A percentile compares a stretch with the other conserved stretches of the same genome.
phyloP scores from a whole-genome alignment of 2,329 filamentous ascomycete species.

The Stachybotrys echinatus region DNA sequence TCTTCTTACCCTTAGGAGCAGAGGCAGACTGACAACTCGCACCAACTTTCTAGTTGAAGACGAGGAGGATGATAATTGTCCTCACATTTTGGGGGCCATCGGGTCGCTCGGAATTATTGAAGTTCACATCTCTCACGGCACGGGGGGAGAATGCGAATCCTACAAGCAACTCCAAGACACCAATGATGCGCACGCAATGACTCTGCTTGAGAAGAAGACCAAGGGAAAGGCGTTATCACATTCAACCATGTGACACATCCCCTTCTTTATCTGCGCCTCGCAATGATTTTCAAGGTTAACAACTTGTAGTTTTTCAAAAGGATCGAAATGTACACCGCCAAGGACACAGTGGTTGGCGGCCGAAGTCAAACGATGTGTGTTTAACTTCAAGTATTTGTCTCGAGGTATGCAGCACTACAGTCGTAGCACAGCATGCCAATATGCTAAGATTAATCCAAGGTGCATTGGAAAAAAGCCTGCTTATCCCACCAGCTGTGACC shows the following conservation, averaged over 20 bases:
- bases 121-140: not conserved
- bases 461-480: too few species aligned
- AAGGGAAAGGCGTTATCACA: conserved; percentile 20
- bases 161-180: too few species aligned
- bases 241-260: conserved; percentile 9
- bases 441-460: too few species aligned
- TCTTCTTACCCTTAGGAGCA: not conserved
- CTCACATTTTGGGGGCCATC: not conserved
- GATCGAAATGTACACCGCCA: not conserved
- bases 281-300: not conserved
- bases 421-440: too few species aligned
- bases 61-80: not conserved
- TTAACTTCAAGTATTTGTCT: not conserved
- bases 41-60: conserved; percentile 1
- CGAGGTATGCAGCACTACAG: too few species aligned
- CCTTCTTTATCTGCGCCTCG: too few species aligned
- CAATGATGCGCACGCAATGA: not conserved
- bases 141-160: too few species aligned
- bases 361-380: not conserved
- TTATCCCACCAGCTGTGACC: too few species aligned
- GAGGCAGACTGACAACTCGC: not conserved
- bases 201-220: conserved; percentile 15
- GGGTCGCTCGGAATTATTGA: not conserved
- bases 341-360: too few species aligned
- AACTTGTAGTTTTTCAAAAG: not conserved